Evolutionary conservation across 1,284 basidiomycete species (phyloP), one percentile per base, ranked within the genome.

Genomic region (Trichosporon ovoides): DNA sequence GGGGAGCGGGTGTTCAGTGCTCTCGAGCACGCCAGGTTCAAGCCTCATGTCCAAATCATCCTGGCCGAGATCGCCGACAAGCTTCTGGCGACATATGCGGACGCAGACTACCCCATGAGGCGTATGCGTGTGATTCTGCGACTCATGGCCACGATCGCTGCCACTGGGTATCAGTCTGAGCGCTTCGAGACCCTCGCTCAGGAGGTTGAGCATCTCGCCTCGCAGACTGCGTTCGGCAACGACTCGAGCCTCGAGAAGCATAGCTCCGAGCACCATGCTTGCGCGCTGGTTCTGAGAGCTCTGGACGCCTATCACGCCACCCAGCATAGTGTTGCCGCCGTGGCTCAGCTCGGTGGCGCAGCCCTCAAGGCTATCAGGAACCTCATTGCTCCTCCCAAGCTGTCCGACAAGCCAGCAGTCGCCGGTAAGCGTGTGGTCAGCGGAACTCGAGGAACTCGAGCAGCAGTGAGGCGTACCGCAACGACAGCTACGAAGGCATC

Each of bases 21-120:
- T 9, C 48, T 70, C 14, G 62, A 63, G 43, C 69, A 57, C 9
- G 65, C 60, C 0, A 57, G 63, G 36, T 67, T 60, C 59, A 57
- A 65, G 28, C 57, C 58, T 1, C 67, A 72, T n/a, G 65, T 71
- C 1, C 66, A 65, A 3, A 43, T 50, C 4, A n/a, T 68, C 13
- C 56, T 67, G 14, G 31, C 61, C 4, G 62, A 65, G n/a, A 48
- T 74, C 16, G 62, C 65, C 1, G 61, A 68, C 13, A 61, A 62
- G n/a, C 37, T 72, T 2, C 59, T 75, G 12, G 35, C 31, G 1
- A 12, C 71, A 0, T 79, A 78, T 58, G 57, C 48, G 2, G 58
- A 49, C 2, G 53, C 62, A 4, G 43, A 55, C 6, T 68, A 61
- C 28, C 77, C 77, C 0, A 38, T 72, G 2, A 58, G 70, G 16